phyloP scores from a whole-genome alignment of 495 filamentous ascomycete species.

The Penicillium turbatum region DNA sequence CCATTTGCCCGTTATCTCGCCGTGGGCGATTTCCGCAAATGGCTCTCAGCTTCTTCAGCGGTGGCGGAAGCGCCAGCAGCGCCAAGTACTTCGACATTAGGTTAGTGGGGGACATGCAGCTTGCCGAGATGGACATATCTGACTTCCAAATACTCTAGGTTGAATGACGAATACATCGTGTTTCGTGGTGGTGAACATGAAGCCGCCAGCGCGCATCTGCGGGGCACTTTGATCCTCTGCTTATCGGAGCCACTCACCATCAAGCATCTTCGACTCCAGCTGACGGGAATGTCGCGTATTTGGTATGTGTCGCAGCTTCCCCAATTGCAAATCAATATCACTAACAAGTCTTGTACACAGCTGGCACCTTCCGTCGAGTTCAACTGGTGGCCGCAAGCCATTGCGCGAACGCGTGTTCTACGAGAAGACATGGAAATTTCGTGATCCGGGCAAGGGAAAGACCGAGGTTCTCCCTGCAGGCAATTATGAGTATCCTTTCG shows the following conservation, averaged over 20 bases:
- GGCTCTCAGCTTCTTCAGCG: conserved; percentile 51
- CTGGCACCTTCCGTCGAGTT: conserved; percentile 46
- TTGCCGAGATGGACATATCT: conserved; percentile 1
- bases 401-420: conserved; percentile 55
- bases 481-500: conserved; percentile 90
- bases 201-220: conserved; percentile 68
- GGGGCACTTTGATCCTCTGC: conserved; percentile 72
- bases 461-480: conserved; percentile 64
- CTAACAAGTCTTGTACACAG: conserved; percentile 24
- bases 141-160: conserved; percentile 40
- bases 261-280: conserved; percentile 65
- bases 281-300: conserved; percentile 67
- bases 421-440: conserved; percentile 53
- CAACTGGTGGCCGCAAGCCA: conserved; percentile 41
- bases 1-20: conserved; percentile 1
- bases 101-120: conserved; percentile 29
- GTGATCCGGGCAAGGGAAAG: conserved; percentile 44
- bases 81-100: conserved; percentile 56
- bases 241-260: conserved; percentile 63
- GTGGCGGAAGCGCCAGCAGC: conserved; percentile 43
- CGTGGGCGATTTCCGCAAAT: conserved; percentile 29
- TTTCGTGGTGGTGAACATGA: conserved; percentile 73
- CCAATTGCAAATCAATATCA: background rate
- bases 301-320: conserved; percentile 49
- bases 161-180: conserved; percentile 74